Conservation (phyloP, 805 yeast species). For the Starmerella riodocensis region DNA sequence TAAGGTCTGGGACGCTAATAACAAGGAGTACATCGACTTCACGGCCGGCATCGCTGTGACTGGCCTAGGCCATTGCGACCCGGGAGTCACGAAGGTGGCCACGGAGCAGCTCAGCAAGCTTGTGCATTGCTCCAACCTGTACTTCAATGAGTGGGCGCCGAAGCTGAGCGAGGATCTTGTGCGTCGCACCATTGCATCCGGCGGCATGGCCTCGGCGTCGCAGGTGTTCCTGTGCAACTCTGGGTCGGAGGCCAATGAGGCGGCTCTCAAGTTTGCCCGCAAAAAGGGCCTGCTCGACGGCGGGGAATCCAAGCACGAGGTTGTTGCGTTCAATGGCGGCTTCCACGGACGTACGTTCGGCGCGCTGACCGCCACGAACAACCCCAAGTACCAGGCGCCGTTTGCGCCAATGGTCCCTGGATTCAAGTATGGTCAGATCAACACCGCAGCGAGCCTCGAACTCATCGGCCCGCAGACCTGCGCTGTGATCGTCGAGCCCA, state of each 20-base stretch:
- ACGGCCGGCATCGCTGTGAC: constrained; percentile 96
- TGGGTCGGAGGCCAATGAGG: constrained; percentile 73
- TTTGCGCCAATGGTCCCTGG: constrained; percentile 90
- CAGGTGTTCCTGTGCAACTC: constrained; percentile 59
- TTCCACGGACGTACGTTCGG: constrained; percentile 97
- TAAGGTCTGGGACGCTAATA: constrained; percentile 67
- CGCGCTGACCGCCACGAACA: constrained; percentile 81
- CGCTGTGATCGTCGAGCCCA: constrained; percentile 91
- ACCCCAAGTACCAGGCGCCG: constrained; percentile 83
- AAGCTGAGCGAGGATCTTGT: constrained; percentile 62
- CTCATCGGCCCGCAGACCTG: constrained; percentile 55
- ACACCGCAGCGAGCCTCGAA: constrained; percentile 47
- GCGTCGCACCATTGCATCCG: constrained; percentile 49
- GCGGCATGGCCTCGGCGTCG: constrained; percentile 72
- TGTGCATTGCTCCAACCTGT: constrained; percentile 76
- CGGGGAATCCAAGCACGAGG: constrained; percentile 42
- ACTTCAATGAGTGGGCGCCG: constrained; percentile 73
- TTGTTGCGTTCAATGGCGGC: constrained; percentile 75
- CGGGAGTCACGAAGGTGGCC: constrained; percentile 57
- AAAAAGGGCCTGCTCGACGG: constrained; percentile 53
- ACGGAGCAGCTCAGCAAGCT: constrained; percentile 58
- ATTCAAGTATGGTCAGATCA: constrained; percentile 52
- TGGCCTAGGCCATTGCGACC: constrained; percentile 78
- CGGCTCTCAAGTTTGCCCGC: constrained; percentile 66
- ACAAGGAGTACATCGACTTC: constrained; percentile 68